Evolutionary conservation across 176 grass and related monocot species (phyloP), one percentile per base, ranked within the genome.

Genomic region (Oryza rufipogon): DNA sequence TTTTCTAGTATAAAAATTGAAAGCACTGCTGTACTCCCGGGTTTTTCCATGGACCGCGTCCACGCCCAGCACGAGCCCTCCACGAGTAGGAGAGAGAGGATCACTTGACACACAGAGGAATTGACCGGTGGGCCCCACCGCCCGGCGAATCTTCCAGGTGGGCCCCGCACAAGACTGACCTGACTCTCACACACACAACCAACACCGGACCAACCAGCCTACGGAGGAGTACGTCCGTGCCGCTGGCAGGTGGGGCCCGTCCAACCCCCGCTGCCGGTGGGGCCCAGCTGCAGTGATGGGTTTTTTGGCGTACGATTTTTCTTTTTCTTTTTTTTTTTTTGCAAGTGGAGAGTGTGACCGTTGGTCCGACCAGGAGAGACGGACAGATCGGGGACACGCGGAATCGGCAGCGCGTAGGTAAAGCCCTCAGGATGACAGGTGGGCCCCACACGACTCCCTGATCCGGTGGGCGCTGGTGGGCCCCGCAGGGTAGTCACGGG

Each of bases 121-220:
- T 84, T 78, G 89, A 87, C 80, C 26, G 45, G 17, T 60, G 89
- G 79, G 47, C 11, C 80, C 74, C 64, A 14, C 80, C 0, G 25
- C 46, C 46, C 11, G 74, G 45, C 17, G 80, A 84, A 91, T 91
- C 89, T 75, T 52, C 89, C 14, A 9, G 0, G 48, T 49, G 79
- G 79, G 42, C 3, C 84, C 67, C 39, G 1, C 39, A 9, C 13
- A 64, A 9, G 60, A 75, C 77, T 51, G 41, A 28, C 49, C 66
- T 26, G 56, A 34, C 70, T 58, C 70, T 30, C 36, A 38, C 36
- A 38, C 30, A 32, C 30, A 32, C 30, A 32, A 2, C 69, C 28
- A 28, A 2, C 69, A 6, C 22, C 38, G 13, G 4, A 4, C 34
- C 5, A 5, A 36, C 34, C 34, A 36, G 5, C 34, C 34, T 0